phyloP scores from a whole-genome alignment of 1,284 basidiomycete species.

The Ustilago lituana region DNA sequence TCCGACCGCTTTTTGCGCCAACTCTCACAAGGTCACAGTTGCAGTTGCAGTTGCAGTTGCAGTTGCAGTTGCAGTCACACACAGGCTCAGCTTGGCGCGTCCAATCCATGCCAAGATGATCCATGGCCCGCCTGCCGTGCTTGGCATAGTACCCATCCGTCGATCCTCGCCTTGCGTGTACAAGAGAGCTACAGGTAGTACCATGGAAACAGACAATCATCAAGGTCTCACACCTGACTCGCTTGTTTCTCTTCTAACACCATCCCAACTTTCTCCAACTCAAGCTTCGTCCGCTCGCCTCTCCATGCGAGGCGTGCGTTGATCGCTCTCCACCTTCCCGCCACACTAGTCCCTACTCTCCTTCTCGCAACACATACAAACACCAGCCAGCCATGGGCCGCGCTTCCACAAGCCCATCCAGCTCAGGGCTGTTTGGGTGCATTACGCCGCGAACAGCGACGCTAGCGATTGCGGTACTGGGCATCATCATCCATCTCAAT shows the following conservation, averaged over 20 bases:
- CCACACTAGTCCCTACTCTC: background rate
- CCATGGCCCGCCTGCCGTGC: too few relatives aligned
- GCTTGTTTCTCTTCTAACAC: background rate
- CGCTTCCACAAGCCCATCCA: constrained; percentile 1
- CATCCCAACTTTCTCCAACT: too few relatives aligned
- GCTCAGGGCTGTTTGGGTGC: constrained; percentile 28
- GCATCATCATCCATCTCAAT: constrained; percentile 51
- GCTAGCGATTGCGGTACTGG: constrained; percentile 49
- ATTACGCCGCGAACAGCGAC: constrained; percentile 50
- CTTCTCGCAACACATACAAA: background rate
- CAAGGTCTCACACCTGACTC: too few relatives aligned
- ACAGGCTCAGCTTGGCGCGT: background rate
- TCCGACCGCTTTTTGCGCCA: too few relatives aligned
- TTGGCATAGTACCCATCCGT: too few relatives aligned
- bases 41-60: too few relatives aligned
- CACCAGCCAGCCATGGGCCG: constrained; percentile 17
- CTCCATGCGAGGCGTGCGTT: background rate
- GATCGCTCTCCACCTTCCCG: background rate
- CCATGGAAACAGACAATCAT: too few relatives aligned
- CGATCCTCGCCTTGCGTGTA: background rate
- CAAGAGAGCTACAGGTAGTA: too few relatives aligned
- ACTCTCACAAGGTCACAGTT: too few relatives aligned
- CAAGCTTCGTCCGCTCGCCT: background rate
- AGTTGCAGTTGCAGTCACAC: too few relatives aligned
- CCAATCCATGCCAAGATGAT: constrained; percentile 8